Base-by-base conservation (phyloP, 2,329 filamentous ascomycete genomes). In the Fusarium piperis region DNA sequence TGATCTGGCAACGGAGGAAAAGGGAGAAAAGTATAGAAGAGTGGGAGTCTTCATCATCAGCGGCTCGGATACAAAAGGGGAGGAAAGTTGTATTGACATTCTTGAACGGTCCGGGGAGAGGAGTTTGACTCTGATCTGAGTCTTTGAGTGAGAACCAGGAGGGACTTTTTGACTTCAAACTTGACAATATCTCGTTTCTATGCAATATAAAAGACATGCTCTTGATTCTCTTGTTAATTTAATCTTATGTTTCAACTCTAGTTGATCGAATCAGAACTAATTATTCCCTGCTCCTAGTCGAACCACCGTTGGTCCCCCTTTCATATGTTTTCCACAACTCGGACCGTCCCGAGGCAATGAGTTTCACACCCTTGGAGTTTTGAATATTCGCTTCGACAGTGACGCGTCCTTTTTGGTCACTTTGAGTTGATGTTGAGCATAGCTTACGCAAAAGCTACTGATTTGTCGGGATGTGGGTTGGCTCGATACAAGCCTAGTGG, bases 371-470 rank as follows among this genome's bases (percentile, higher is more conserved):
- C 44, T 51, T 51, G 44, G 8, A 16, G 26, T 51, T 51, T 51
- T 3, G 26, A 7, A 18, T 28, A 32, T 18, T 18, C 6, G 11
- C 26, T 51, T 51, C 16, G 26, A 6, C 4, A 51, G 44, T 51
- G 44, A 51, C 44, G 44, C 44, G 44, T 30, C 44, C 4, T 18
- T 30, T 51, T 30, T 18, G 10, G 6, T n/a, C 44, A 16, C 16
- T 18, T 18, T 30, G 16, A 30, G 44, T 51, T 18, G 44, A 51
- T 5, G 9, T 28, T 48, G 4, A 51, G 6, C 16, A 51, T 30
- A 51, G 58, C n/a, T 33, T 60, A 60, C 58, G 58, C 58, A 60
- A 60, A 51, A 60, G 58, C 58, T 60, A 46, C 58, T 38, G 58
- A 60, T 60, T 60, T n/a, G 58, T 60, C 33, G 58, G 41, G 58